These are phyloP conservation scores for Piedraia hortae DNA, from an alignment of 2,329 filamentous ascomycete species.

Conservation along the genomic window DNA sequence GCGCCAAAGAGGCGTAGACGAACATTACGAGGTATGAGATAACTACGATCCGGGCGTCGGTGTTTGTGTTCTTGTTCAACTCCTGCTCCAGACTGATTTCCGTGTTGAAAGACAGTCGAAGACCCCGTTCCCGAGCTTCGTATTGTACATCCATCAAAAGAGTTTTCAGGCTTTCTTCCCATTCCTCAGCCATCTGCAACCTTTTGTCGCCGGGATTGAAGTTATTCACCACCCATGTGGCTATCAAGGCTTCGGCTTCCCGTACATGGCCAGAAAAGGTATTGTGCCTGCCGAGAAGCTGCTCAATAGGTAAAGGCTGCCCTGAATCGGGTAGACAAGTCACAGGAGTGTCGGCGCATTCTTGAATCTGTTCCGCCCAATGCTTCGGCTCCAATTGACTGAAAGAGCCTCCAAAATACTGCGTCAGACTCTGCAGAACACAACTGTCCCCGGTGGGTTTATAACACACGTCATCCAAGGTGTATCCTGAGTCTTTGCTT, in stretches of 20 bases:
- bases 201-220: slow-evolving; percentile 43
- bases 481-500: slow-evolving; percentile 38
- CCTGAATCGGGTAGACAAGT: slow-evolving; percentile 63
- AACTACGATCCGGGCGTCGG: slow-evolving; percentile 84
- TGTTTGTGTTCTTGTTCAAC: slow-evolving; percentile 93
- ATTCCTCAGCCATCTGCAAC: slow-evolving; percentile 55
- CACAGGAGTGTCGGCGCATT: slow-evolving; percentile 46
- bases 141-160: slow-evolving; percentile 50
- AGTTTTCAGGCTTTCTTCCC: slow-evolving; percentile 54
- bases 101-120: slow-evolving; percentile 79
- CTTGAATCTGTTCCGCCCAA: slow-evolving; percentile 46
- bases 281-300: slow-evolving; percentile 62
- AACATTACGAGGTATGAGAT: slow-evolving; percentile 99
- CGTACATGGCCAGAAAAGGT: slow-evolving; percentile 28
- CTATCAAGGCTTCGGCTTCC: slow-evolving; percentile 53
- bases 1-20: slow-evolving; percentile 72
- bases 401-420: slow-evolving; percentile 52
- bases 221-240: slow-evolving; percentile 89
- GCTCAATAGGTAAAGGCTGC: slow-evolving; percentile 61
- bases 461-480: slow-evolving; percentile 67
- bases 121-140: slow-evolving; percentile 49
- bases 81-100: slow-evolving; percentile 89
- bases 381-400: slow-evolving; percentile 23
- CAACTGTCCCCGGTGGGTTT: slow-evolving; percentile 77
- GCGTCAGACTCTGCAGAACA: slow-evolving; percentile 75